Percentiles rank a stretch among this genome's conserved stretches.
Evolutionary conservation across 176 grass and related monocot genomes (phyloP).

Genomic region (Chrysopogon serrulatus): DNA sequence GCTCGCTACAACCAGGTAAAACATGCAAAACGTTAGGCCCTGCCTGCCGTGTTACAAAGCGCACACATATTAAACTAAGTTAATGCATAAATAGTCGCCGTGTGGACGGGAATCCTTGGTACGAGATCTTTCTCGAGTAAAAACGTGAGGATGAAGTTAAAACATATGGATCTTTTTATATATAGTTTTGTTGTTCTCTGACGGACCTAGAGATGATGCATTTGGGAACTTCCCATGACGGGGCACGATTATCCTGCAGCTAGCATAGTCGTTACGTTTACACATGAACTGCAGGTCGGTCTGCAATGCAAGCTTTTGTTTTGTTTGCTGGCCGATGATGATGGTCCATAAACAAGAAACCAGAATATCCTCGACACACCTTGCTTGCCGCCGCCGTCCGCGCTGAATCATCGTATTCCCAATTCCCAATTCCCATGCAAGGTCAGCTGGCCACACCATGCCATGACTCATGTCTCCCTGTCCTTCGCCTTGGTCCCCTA

Average conservation of each 20-base stretch:
- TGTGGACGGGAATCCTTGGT: neutral
- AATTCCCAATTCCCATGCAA: neutral
- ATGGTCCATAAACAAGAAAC: neutral
- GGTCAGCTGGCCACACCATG: neutral
- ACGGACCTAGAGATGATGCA: neutral
- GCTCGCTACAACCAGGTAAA: slow-evolving; percentile 1
- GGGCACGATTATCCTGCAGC: neutral
- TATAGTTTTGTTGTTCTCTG: neutral
- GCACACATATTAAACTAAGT: neutral
- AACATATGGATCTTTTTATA: neutral
- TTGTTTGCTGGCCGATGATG: neutral
- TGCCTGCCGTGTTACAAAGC: neutral
- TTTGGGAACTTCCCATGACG: neutral
- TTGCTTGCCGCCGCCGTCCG: slow-evolving; percentile 22
- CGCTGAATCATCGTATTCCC: slow-evolving; percentile 1
- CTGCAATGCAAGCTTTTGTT: neutral
- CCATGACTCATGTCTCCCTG: neutral
- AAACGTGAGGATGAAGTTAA: neutral
- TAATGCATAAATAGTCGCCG: neutral
- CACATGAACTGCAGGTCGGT: neutral
- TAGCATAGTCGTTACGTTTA: neutral
- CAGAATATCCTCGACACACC: slow-evolving; percentile 27
- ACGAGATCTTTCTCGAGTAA: neutral
- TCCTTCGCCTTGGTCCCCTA: neutral
- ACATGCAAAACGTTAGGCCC: neutral